A percentile compares a stretch with the other conserved stretches of the same genome.
Evolutionary conservation across 2,329 filamentous ascomycete species (phyloP).

Genomic region (Biscogniauxia mediterranea): DNA sequence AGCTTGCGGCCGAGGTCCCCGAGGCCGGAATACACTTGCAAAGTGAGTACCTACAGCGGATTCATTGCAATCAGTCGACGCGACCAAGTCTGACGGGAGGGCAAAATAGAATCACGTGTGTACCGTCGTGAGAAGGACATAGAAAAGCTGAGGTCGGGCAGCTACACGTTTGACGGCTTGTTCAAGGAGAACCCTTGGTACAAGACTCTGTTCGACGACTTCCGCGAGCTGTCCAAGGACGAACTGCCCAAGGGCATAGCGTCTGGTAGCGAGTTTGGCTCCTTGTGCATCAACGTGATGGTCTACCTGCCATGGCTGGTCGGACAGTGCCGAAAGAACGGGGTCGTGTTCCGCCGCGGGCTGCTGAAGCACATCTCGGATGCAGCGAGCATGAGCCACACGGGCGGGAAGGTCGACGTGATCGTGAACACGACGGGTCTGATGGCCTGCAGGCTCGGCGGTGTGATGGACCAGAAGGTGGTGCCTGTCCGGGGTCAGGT

Average conservation of each 20-base stretch:
- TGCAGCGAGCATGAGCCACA: conserved; percentile 59
- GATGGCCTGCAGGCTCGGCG: conserved; percentile 70
- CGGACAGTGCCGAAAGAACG: conserved; percentile 73
- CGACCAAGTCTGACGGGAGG: background rate
- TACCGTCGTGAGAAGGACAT: conserved; percentile 63
- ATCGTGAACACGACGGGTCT: conserved; percentile 86
- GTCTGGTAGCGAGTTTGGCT: conserved; percentile 73
- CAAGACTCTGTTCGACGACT: conserved; percentile 68
- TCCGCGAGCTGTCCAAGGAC: conserved; percentile 55
- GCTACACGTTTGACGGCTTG: conserved; percentile 64
- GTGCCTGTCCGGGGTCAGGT: conserved; percentile 80
- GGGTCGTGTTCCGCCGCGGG: conserved; percentile 65
- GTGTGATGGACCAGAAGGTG: conserved; percentile 73
- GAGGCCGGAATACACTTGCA: conserved; percentile 35
- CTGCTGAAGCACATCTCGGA: conserved; percentile 70
- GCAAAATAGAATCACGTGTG: conserved; percentile 43
- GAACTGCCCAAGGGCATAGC: conserved; percentile 65
- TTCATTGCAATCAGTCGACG: background rate
- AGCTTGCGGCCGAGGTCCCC: conserved; percentile 32
- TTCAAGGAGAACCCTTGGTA: conserved; percentile 71
- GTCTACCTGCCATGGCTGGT: conserved; percentile 85
- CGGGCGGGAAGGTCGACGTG: conserved; percentile 58
- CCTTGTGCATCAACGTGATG: conserved; percentile 87
- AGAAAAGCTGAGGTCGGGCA: conserved; percentile 27
- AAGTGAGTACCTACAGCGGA: conserved; percentile 19